Conservation (phyloP, 208 protist species). For the Angomonas desouzai region DNA sequence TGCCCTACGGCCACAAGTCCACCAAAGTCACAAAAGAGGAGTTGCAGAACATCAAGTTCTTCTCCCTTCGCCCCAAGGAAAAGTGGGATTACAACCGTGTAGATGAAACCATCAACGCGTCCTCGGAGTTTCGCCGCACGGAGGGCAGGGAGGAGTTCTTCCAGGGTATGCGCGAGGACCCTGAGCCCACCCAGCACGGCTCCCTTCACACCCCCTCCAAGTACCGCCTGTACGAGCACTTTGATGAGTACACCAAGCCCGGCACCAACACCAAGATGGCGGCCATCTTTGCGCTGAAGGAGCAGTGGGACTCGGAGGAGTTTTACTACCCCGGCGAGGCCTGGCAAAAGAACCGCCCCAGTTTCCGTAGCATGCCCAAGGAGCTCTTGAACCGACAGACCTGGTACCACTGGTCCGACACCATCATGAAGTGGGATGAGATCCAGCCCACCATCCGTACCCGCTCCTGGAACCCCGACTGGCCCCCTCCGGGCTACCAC, state of each 20-base stretch:
- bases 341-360: slow-evolving; percentile 78
- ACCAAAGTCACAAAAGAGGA: slow-evolving; percentile 70
- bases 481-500: slow-evolving; percentile 83
- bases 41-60: slow-evolving; percentile 58
- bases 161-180: slow-evolving; percentile 76
- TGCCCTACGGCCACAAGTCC: slow-evolving; percentile 52
- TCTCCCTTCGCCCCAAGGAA: slow-evolving; percentile 53
- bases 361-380: slow-evolving; percentile 84
- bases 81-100: slow-evolving; percentile 88
- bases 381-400: slow-evolving; percentile 84
- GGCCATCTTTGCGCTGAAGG: slow-evolving; percentile 72
- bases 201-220: slow-evolving; percentile 73
- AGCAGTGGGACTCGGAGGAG: slow-evolving; percentile 86
- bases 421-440: slow-evolving; percentile 83
- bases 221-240: slow-evolving; percentile 86
- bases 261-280: slow-evolving; percentile 73
- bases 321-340: slow-evolving; percentile 89
- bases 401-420: slow-evolving; percentile 88
- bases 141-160: slow-evolving; percentile 67
- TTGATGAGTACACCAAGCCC: slow-evolving; percentile 88
- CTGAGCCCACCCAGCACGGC: slow-evolving; percentile 57
- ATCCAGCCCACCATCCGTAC: slow-evolving; percentile 82
- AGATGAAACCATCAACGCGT: slow-evolving; percentile 86
- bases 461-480: slow-evolving; percentile 84
- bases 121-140: slow-evolving; percentile 69